These are phyloP conservation scores for Alternaria angustiovoidea DNA, from an alignment of 2,329 filamentous ascomycete genomes.

Conservation along the genomic window DNA sequence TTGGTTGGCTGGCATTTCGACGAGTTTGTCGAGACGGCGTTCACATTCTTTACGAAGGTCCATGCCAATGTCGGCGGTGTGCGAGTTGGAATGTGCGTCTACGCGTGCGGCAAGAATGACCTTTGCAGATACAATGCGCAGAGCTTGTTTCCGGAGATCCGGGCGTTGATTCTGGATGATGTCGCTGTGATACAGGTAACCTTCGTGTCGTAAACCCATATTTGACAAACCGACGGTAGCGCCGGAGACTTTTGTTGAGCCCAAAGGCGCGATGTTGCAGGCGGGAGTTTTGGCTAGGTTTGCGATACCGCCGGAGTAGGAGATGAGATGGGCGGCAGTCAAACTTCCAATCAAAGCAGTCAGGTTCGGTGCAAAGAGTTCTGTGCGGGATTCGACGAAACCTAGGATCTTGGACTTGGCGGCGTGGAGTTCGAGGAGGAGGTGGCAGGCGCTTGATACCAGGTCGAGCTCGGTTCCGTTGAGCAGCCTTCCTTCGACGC, in stretches of 20 bases:
- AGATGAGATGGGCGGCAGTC: constrained; percentile 95
- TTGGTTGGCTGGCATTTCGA: constrained; percentile 89
- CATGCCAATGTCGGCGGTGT: constrained; percentile 83
- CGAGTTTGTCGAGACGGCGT: constrained; percentile 88
- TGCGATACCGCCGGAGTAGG: constrained; percentile 86
- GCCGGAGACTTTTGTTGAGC: constrained; percentile 84
- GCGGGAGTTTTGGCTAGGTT: constrained; percentile 91
- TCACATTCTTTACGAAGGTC: constrained; percentile 83
- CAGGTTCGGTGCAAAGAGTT: constrained; percentile 91
- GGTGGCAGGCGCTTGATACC: constrained; percentile 81
- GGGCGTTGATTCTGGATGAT: constrained; percentile 85
- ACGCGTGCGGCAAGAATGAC: constrained; percentile 91
- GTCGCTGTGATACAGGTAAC: constrained; percentile 90
- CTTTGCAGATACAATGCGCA: constrained; percentile 94
- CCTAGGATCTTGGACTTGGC: constrained; percentile 88
- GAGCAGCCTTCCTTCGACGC: constrained; percentile 82
- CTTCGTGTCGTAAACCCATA: constrained; percentile 87
- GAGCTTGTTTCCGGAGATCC: constrained; percentile 90
- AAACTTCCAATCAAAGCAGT: constrained; percentile 90
- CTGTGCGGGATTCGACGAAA: constrained; percentile 97
- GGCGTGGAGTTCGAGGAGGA: constrained; percentile 85
- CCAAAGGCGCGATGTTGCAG: constrained; percentile 90
- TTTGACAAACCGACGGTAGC: constrained; percentile 86
- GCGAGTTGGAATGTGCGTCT: constrained; percentile 82
- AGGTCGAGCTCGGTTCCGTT: constrained; percentile 75